phyloP scores from a whole-genome alignment of 2,329 filamentous ascomycete genomes.

The Periconia digitata region DNA sequence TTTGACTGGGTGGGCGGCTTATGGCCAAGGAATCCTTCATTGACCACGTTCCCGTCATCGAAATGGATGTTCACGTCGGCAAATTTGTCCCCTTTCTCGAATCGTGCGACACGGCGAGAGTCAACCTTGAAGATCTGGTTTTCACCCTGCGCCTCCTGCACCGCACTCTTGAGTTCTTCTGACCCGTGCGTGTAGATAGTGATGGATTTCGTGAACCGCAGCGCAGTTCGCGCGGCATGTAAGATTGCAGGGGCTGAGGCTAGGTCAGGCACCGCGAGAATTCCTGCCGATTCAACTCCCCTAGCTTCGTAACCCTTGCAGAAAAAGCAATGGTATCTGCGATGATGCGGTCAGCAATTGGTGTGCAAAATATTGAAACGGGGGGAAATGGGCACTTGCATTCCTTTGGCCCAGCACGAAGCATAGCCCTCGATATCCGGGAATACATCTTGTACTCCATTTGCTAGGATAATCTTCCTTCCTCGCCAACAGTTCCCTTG shows the following conservation, averaged over 20 bases:
- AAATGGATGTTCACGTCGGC: not conserved
- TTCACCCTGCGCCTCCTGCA: not conserved
- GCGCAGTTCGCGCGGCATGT: not conserved
- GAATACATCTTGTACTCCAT: constrained; percentile 53
- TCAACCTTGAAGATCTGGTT: not conserved
- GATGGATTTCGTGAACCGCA: constrained; percentile 18
- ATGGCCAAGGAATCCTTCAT: not conserved
- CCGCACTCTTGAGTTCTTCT: not conserved
- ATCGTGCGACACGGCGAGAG: not conserved
- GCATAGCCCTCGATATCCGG: constrained; percentile 54
- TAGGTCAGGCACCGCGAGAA: not conserved
- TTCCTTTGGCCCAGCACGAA: constrained; percentile 54
- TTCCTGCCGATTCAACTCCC: not conserved
- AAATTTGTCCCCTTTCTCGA: not conserved
- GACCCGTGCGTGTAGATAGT: not conserved
- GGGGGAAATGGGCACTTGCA: constrained; percentile 39
- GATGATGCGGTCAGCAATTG: too few relatives aligned
- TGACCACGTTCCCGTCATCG: not conserved
- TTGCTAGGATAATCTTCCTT: constrained; percentile 56
- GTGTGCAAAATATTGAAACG: not conserved
- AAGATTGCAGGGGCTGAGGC: not conserved
- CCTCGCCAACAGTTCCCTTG: constrained; percentile 48
- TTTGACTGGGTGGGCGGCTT: not conserved
- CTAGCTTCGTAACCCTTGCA: not conserved
- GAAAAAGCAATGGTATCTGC: constrained; percentile 3